phyloP scores from a whole-genome alignment of 768 basidiomycete genomes.

The Suillus tomentosus region DNA sequence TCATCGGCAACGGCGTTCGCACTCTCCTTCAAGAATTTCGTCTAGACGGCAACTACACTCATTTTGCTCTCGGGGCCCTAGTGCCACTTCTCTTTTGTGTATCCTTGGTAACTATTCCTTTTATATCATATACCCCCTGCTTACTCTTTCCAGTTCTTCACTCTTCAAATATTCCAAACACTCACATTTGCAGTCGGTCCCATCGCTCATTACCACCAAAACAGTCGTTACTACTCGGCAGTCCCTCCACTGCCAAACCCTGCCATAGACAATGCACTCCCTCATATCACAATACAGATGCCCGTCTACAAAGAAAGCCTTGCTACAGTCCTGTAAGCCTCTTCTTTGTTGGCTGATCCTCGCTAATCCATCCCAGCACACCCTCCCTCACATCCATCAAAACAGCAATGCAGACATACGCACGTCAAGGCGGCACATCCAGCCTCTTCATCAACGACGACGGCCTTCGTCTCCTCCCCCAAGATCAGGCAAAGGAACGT shows the following conservation, averaged over 20 bases:
- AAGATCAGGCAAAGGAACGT: constrained; percentile 47
- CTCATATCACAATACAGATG: constrained; percentile 56
- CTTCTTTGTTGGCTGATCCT: constrained; percentile 1
- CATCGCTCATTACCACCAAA: constrained; percentile 51
- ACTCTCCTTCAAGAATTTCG: constrained; percentile 56
- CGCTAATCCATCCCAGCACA: constrained; percentile 27
- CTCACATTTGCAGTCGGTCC: constrained; percentile 49
- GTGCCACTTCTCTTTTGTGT: constrained; percentile 47
- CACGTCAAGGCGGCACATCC: constrained; percentile 63
- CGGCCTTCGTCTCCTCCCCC: constrained; percentile 53
- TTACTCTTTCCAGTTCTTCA: constrained; percentile 37
- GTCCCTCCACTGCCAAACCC: constrained; percentile 44
- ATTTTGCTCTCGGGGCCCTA: constrained; percentile 44
- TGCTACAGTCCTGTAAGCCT: constrained; percentile 50
- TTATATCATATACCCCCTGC: background rate
- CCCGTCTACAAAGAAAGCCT: constrained; percentile 60
- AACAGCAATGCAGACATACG: constrained; percentile 63
- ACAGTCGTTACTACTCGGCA: constrained; percentile 57
- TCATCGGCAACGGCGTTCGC: constrained; percentile 65
- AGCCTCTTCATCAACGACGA: constrained; percentile 65
- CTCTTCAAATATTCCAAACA: constrained; percentile 42
- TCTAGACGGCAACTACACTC: constrained; percentile 45
- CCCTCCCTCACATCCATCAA: constrained; percentile 58
- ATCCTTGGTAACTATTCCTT: constrained; percentile 39
- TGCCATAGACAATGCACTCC: constrained; percentile 44